These are phyloP conservation scores for Aspergillus cejpii DNA, from an alignment of 2,329 filamentous ascomycete species.

Conservation along the genomic window DNA sequence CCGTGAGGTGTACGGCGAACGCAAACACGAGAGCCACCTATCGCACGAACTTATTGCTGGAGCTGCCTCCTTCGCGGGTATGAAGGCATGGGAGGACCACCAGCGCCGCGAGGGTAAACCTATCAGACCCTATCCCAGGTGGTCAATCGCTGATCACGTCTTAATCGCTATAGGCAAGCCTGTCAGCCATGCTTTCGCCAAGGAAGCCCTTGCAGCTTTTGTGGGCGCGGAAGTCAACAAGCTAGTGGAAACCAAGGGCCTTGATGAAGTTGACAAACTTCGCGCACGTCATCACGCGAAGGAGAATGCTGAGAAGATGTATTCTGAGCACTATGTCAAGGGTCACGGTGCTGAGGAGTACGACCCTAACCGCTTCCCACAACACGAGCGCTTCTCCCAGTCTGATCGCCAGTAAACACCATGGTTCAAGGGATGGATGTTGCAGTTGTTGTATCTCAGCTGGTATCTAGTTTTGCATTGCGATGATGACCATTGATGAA, in stretches of 20 bases:
- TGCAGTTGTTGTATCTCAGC: neutral
- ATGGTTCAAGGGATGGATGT: neutral
- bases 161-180: slow-evolving; percentile 51
- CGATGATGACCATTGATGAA: slow-evolving; percentile 7
- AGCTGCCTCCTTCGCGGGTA: slow-evolving; percentile 69
- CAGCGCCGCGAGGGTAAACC: slow-evolving; percentile 61
- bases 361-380: slow-evolving; percentile 42
- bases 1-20: slow-evolving; percentile 48
- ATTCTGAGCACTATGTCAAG: slow-evolving; percentile 55
- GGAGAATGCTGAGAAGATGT: slow-evolving; percentile 53
- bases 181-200: slow-evolving; percentile 67
- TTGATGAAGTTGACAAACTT: slow-evolving; percentile 53
- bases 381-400: slow-evolving; percentile 27
- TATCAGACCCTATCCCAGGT: neutral
- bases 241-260: slow-evolving; percentile 64
- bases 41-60: slow-evolving; percentile 69
- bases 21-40: slow-evolving; percentile 55
- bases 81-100: slow-evolving; percentile 72
- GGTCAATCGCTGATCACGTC: neutral
- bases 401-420: slow-evolving; percentile 19
- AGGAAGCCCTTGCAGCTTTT: slow-evolving; percentile 66
- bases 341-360: slow-evolving; percentile 45
- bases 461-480: neutral
- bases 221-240: slow-evolving; percentile 71
- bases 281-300: slow-evolving; percentile 55